phyloP scores from a whole-genome alignment of 352 stramenopile genomes.

The Globisporangium abappressorium region DNA sequence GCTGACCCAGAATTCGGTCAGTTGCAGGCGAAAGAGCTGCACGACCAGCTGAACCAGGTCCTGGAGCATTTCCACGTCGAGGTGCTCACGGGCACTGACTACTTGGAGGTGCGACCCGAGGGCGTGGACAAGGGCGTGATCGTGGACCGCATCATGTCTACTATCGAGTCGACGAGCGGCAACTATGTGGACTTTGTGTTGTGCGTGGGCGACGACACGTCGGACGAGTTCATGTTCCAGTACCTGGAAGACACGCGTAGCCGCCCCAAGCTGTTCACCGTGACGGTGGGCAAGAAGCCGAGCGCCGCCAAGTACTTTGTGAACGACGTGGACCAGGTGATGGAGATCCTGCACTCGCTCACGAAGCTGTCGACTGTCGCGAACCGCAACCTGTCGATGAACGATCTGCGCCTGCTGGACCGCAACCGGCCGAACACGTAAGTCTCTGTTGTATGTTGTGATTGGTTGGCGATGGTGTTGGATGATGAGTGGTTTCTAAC shows the following conservation, averaged over 20 bases:
- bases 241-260: slow-evolving; percentile 74
- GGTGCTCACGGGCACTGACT: slow-evolving; percentile 85
- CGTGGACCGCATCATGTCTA: slow-evolving; percentile 93
- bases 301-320: slow-evolving; percentile 97
- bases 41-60: slow-evolving; percentile 96
- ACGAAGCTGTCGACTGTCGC: slow-evolving; percentile 82
- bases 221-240: slow-evolving; percentile 98
- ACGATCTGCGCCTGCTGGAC: slow-evolving; percentile 75
- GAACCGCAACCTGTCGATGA: slow-evolving; percentile 86
- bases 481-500: neutral
- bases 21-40: slow-evolving; percentile 97
- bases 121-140: slow-evolving; percentile 99
- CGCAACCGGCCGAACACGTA: slow-evolving; percentile 48
- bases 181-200: slow-evolving; percentile 95
- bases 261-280: slow-evolving; percentile 89
- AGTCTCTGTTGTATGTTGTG: slow-evolving; percentile 9
- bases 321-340: slow-evolving; percentile 96
- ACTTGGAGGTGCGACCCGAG: slow-evolving; percentile 95
- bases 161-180: slow-evolving; percentile 72
- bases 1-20: slow-evolving; percentile 99
- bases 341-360: slow-evolving; percentile 89
- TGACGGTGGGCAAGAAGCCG: slow-evolving; percentile 98
- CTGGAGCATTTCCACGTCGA: slow-evolving; percentile 96
- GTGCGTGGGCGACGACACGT: slow-evolving; percentile 97
- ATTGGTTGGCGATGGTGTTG: neutral